These are phyloP conservation scores for Fusarium foetens DNA, from an alignment of 2,329 filamentous ascomycete species.

Conservation along the genomic window DNA sequence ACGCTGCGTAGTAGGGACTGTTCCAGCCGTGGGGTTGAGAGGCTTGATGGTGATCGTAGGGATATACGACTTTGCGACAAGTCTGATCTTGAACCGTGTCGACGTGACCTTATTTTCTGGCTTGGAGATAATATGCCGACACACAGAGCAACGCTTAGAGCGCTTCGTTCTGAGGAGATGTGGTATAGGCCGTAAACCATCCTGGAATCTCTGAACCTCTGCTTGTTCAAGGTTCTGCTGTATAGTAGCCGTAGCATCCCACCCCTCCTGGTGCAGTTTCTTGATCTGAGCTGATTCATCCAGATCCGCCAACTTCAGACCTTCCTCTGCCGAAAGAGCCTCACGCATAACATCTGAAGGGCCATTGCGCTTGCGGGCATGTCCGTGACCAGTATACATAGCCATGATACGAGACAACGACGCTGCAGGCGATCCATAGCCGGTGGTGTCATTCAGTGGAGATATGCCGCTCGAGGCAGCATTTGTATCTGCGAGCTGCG, in stretches of 20 bases:
- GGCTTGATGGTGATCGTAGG: constrained; percentile 81
- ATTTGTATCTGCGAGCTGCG: constrained; percentile 74
- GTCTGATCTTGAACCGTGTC: constrained; percentile 90
- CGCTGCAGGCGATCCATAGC: constrained; percentile 80
- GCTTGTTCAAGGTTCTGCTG: constrained; percentile 62
- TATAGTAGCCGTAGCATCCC: constrained; percentile 68
- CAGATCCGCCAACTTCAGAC: constrained; percentile 70
- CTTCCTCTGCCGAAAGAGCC: constrained; percentile 75
- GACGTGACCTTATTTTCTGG: constrained; percentile 91
- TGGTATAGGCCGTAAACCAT: constrained; percentile 82
- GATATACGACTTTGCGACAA: constrained; percentile 89
- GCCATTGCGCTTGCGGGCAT: constrained; percentile 72
- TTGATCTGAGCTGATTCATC: constrained; percentile 71
- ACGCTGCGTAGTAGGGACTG: constrained; percentile 50
- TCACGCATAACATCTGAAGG: constrained; percentile 83
- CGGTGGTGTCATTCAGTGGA: constrained; percentile 50
- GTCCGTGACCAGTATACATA: constrained; percentile 77
- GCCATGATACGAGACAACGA: constrained; percentile 89
- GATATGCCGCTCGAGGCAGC: constrained; percentile 61
- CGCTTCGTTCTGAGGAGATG: constrained; percentile 89
- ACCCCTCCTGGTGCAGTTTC: constrained; percentile 67
- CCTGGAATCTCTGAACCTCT: constrained; percentile 70
- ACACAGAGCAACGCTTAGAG: constrained; percentile 90
- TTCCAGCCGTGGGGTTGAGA: constrained; percentile 55
- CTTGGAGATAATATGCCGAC: constrained; percentile 94